A percentile compares a stretch with the other conserved stretches of the same genome.
phyloP scores from a whole-genome alignment of 1,284 basidiomycete genomes.

The Macrocystidia cucumis region DNA sequence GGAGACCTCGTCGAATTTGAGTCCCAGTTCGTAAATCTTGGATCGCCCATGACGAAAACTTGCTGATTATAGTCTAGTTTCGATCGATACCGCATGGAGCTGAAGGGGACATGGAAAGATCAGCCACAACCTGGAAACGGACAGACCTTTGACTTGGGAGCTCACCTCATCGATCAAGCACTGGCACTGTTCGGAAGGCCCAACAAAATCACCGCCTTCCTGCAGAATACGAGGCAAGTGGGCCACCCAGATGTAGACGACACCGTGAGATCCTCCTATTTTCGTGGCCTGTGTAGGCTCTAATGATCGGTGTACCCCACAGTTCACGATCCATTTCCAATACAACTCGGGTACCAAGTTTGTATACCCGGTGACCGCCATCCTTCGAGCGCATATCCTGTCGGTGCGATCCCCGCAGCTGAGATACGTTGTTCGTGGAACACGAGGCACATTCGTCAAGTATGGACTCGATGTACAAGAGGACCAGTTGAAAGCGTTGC shows the following conservation, averaged over 20 bases:
- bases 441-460: conserved; percentile 68
- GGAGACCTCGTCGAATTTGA: conserved; percentile 71
- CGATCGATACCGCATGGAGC: conserved; percentile 65
- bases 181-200: conserved; percentile 76
- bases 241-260: conserved; percentile 64
- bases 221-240: conserved; percentile 60
- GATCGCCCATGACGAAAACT: neutral
- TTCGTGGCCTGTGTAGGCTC: no score
- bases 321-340: conserved; percentile 69
- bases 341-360: conserved; percentile 33
- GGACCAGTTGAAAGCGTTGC: conserved; percentile 53
- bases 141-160: conserved; percentile 55
- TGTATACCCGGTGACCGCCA: conserved; percentile 56
- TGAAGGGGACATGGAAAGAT: conserved; percentile 73
- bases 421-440: conserved; percentile 65
- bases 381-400: conserved; percentile 62
- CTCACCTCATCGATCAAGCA: conserved; percentile 74
- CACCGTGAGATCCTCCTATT: conserved; percentile 31
- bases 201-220: conserved; percentile 56
- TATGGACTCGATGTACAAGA: conserved; percentile 77
- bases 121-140: conserved; percentile 44
- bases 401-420: conserved; percentile 60
- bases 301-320: conserved; percentile 5
- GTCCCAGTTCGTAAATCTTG: conserved; percentile 48
- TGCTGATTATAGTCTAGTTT: conserved; percentile 35